Evolutionary conservation across 768 basidiomycete genomes (phyloP).

Genomic region (Lactifluus subvellereus): DNA sequence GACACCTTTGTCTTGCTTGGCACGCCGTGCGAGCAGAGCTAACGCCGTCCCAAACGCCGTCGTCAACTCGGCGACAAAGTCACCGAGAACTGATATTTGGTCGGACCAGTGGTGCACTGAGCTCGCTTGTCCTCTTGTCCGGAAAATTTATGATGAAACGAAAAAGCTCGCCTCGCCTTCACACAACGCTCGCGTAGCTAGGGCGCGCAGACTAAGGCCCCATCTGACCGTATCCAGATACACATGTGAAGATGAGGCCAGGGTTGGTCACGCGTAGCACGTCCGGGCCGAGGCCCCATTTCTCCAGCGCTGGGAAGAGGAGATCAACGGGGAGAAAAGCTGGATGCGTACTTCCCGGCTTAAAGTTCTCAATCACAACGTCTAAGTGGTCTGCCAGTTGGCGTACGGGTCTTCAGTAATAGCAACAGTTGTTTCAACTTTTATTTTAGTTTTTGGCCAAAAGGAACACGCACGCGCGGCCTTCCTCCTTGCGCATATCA

Average conservation of each 20-base stretch:
- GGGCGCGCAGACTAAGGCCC: conserved; percentile 68
- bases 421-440: neutral
- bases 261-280: conserved; percentile 70
- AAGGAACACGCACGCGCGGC: conserved; percentile 38
- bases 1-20: conserved; percentile 30
- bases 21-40: conserved; percentile 48
- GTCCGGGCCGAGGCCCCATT: conserved; percentile 58
- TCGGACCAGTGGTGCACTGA: conserved; percentile 58
- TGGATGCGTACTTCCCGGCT: conserved; percentile 51
- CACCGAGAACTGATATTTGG: conserved; percentile 68
- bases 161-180: conserved; percentile 72
- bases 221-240: conserved; percentile 71
- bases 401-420: conserved; percentile 42
- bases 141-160: conserved; percentile 66
- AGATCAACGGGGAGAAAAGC: neutral
- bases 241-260: conserved; percentile 84
- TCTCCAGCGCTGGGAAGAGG: conserved; percentile 49
- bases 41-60: conserved; percentile 70
- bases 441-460: neutral
- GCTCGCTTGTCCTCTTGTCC: conserved; percentile 45
- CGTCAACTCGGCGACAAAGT: conserved; percentile 65
- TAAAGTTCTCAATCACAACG: conserved; percentile 67
- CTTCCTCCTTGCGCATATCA: conserved; percentile 53
- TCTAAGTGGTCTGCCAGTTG: conserved; percentile 57
- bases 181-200: conserved; percentile 70